Conservation (phyloP, 805 yeast genomes). For the Ogataea pini region DNA sequence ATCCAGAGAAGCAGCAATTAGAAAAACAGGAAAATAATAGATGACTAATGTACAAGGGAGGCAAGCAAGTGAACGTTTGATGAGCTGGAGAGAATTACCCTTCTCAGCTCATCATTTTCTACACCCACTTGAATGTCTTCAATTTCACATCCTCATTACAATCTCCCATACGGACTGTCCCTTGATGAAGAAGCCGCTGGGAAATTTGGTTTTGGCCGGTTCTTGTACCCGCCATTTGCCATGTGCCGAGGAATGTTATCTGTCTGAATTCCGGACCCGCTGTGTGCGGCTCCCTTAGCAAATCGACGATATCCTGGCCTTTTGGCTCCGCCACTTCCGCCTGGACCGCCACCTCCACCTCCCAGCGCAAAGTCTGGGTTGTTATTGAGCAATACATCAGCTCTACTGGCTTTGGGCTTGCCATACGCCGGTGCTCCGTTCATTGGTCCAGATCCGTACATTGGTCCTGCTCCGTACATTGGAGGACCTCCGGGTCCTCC, state of each 20-base stretch:
- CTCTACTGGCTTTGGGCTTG: slow-evolving; percentile 26
- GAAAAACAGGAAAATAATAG: background rate
- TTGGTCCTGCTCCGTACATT: slow-evolving; percentile 14
- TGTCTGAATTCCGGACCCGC: slow-evolving; percentile 13
- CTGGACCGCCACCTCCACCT: slow-evolving; percentile 11
- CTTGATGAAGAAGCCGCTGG: slow-evolving; percentile 43
- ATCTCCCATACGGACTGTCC: slow-evolving; percentile 46
- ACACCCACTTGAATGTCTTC: too few relatives aligned
- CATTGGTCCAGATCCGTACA: slow-evolving; percentile 5
- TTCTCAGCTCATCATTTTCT: too few relatives aligned
- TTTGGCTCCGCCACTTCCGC: background rate
- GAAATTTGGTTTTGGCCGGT: slow-evolving; percentile 32
- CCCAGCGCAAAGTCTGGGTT: slow-evolving; percentile 49
- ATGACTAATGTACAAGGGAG: background rate
- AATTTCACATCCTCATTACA: slow-evolving; percentile 8
- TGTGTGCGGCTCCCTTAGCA: slow-evolving; percentile 16
- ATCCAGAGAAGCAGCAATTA: background rate
- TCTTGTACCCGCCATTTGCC: slow-evolving; percentile 25
- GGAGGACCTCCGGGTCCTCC: slow-evolving; percentile 21
- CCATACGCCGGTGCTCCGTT: slow-evolving; percentile 6
- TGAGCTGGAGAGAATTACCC: too few relatives aligned
- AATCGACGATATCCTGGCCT: slow-evolving; percentile 28
- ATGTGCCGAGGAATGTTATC: slow-evolving; percentile 21
- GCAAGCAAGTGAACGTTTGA: background rate
- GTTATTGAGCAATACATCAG: slow-evolving; percentile 45